These are phyloP conservation scores for Argentina anserina DNA, from an alignment of 306 rosid species.

Conservation along the genomic window DNA sequence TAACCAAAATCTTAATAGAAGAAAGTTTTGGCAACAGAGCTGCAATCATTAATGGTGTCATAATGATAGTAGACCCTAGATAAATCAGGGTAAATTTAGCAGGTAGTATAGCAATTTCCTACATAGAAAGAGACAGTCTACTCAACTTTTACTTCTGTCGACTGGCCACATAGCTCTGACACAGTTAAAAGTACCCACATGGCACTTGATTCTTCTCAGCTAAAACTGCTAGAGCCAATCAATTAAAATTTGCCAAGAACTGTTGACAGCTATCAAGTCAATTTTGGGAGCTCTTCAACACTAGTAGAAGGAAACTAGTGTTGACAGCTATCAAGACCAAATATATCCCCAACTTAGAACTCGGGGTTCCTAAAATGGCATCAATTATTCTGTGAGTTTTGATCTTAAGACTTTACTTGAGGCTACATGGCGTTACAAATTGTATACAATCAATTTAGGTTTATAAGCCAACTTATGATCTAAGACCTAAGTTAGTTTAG, in stretches of 20 bases:
- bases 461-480: too few relatives aligned
- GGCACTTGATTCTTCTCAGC: background rate
- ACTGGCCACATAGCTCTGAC: background rate
- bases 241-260: background rate
- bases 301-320: background rate
- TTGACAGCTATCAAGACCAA: too few relatives aligned
- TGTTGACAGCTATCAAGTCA: background rate
- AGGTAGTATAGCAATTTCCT: background rate
- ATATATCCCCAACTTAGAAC: background rate
- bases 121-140: background rate
- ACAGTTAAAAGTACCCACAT: background rate
- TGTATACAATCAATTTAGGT: too few relatives aligned
- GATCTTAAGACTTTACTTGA: too few relatives aligned
- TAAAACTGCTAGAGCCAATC: background rate
- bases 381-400: too few relatives aligned
- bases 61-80: background rate
- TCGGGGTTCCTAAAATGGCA: too few relatives aligned
- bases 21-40: background rate
- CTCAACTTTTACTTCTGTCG: background rate
- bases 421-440: too few relatives aligned
- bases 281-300: background rate
- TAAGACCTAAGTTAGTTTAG: too few relatives aligned
- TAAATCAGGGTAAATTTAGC: background rate
- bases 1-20: background rate
- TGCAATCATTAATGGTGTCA: background rate